A percentile compares a stretch with the other conserved stretches of the same genome.
These are phyloP conservation scores for Mortierella sp. DNA, from an alignment of 371 early-diverging fungal species.

Conservation along the genomic window DNA sequence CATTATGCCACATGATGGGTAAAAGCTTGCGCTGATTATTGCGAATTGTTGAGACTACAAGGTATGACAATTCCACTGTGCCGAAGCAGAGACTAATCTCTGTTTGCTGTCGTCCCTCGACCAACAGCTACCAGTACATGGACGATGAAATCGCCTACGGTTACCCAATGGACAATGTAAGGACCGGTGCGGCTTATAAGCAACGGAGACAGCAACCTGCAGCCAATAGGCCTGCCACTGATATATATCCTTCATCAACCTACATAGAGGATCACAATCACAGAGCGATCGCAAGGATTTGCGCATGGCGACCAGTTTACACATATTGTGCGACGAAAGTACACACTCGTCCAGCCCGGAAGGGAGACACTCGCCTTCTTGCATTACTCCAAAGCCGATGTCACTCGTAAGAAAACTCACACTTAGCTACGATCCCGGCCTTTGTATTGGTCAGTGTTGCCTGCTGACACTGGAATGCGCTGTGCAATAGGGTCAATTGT, in stretches of 20 bases:
- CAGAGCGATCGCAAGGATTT: constrained; percentile 50
- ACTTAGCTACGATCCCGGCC: too few species aligned
- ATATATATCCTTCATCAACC: not conserved
- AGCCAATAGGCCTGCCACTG: not conserved
- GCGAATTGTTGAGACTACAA: not conserved
- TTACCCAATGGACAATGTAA: constrained; percentile 33
- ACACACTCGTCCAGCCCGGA: constrained; percentile 37
- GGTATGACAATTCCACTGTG: too few species aligned
- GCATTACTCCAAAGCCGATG: constrained; percentile 40
- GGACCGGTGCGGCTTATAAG: not conserved
- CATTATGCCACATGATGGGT: constrained; percentile 51
- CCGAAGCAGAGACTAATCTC: too few species aligned
- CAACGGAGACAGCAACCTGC: not conserved
- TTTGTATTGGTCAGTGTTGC: too few species aligned
- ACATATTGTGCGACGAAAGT: constrained; percentile 43
- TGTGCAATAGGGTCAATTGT: constrained; percentile 30
- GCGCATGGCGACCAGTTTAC: constrained; percentile 45
- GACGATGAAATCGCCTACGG: constrained; percentile 39
- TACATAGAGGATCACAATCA: constrained; percentile 34
- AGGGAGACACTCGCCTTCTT: constrained; percentile 40
- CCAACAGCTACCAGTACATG: constrained; percentile 44
- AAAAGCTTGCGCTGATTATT: too few species aligned
- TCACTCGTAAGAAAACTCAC: constrained; percentile 26
- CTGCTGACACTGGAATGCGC: not conserved
- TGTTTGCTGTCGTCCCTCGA: not conserved